Evolutionary conservation across 2,329 filamentous ascomycete species (phyloP).

Genomic region (Mollisiaceae sp.): DNA sequence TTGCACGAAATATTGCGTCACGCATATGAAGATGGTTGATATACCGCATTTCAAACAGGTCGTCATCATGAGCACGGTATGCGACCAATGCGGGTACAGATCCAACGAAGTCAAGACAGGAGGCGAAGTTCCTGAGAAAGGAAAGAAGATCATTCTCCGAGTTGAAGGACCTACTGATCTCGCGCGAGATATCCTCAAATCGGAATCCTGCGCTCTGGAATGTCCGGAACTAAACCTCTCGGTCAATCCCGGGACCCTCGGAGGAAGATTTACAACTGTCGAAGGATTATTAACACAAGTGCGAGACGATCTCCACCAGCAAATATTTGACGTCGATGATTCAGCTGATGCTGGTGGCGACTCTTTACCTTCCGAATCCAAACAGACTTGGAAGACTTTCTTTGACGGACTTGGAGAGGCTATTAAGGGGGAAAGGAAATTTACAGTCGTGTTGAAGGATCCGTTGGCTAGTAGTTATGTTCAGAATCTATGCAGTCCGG

Average conservation of each 20-base stretch:
- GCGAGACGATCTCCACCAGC: constrained; percentile 82
- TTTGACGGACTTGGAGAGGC: constrained; percentile 78
- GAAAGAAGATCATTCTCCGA: constrained; percentile 79
- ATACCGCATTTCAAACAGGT: constrained; percentile 99
- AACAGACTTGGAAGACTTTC: constrained; percentile 78
- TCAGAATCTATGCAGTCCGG: constrained; percentile 82
- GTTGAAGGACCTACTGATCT: constrained; percentile 76
- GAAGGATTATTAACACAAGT: constrained; percentile 94
- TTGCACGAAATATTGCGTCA: constrained; percentile 83
- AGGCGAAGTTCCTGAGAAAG: constrained; percentile 85
- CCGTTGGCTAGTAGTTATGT: constrained; percentile 93
- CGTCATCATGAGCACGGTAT: constrained; percentile 92
- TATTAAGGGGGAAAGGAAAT: constrained; percentile 79
- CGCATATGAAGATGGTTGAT: constrained; percentile 98
- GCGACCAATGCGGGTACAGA: constrained; percentile 89
- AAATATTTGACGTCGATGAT: constrained; percentile 81
- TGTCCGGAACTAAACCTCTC: constrained; percentile 86
- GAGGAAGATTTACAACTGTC: constrained; percentile 94
- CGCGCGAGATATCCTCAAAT: constrained; percentile 92
- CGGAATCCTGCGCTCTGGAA: constrained; percentile 85
- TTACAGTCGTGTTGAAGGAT: constrained; percentile 83
- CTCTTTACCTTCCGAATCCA: constrained; percentile 70
- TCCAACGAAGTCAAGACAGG: constrained; percentile 98
- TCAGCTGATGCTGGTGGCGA: constrained; percentile 70
- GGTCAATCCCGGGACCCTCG: constrained; percentile 92